Percentiles rank a stretch among this genome's conserved stretches.
These are phyloP conservation scores for Penicillium fimorum DNA, from an alignment of 495 filamentous ascomycete genomes.

Conservation along the genomic window DNA sequence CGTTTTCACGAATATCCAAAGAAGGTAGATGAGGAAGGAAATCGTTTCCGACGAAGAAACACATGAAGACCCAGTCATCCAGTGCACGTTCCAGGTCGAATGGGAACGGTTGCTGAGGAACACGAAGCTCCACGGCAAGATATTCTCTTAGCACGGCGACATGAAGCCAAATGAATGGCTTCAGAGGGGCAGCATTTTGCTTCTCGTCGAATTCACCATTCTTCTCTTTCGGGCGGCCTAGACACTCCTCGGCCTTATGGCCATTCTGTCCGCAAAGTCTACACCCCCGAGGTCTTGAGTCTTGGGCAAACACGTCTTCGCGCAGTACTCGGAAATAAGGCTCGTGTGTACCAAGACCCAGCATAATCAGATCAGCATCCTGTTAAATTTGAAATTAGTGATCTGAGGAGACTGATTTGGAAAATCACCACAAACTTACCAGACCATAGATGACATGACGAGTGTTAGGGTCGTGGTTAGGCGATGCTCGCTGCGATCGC, in stretches of 20 bases:
- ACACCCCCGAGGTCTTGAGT: slow-evolving; percentile 76
- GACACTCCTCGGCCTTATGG: slow-evolving; percentile 81
- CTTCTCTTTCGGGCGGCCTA: slow-evolving; percentile 79
- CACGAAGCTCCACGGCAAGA: slow-evolving; percentile 80
- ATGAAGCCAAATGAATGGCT: slow-evolving; percentile 98
- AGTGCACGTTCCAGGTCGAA: slow-evolving; percentile 94
- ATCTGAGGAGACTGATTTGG: neutral
- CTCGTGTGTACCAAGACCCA: slow-evolving; percentile 95
- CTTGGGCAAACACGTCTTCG: slow-evolving; percentile 94
- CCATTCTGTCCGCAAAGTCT: slow-evolving; percentile 86
- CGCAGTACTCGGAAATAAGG: slow-evolving; percentile 95
- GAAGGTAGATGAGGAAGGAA: slow-evolving; percentile 96
- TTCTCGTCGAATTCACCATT: slow-evolving; percentile 85
- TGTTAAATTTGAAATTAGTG: slow-evolving; percentile 26
- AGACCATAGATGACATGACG: slow-evolving; percentile 93
- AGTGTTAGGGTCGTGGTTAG: slow-evolving; percentile 94
- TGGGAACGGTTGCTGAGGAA: slow-evolving; percentile 74
- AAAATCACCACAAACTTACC: slow-evolving; percentile 28
- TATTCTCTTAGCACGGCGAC: slow-evolving; percentile 92
- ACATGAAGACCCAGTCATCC: slow-evolving; percentile 99
- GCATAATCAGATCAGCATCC: slow-evolving; percentile 98
- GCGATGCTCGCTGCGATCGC: slow-evolving; percentile 83
- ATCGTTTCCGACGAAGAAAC: slow-evolving; percentile 99
- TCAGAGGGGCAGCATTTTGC: slow-evolving; percentile 61
- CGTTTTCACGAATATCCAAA: slow-evolving; percentile 94